Percentiles rank a stretch among this genome's conserved stretches.
phyloP scores from a whole-genome alignment of 1,284 basidiomycete genomes.

The Trichosporon inkin region DNA sequence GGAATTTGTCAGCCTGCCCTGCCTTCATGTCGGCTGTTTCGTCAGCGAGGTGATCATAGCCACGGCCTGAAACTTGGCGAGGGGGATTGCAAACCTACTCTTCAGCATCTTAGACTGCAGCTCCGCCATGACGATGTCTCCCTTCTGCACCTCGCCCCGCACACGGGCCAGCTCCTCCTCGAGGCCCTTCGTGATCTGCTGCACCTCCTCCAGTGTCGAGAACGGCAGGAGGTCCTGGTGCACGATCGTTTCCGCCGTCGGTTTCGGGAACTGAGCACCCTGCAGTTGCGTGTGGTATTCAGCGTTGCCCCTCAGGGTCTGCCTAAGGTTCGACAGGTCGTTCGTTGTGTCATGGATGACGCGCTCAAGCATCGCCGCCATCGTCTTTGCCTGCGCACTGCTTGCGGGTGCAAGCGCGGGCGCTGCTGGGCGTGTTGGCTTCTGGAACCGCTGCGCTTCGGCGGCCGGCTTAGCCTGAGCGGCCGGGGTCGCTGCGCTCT shows the following conservation, averaged over 20 bases:
- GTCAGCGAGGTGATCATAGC: constrained; percentile 13
- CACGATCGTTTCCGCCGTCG: constrained; percentile 22
- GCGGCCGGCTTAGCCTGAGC: constrained; percentile 22
- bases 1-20: constrained; percentile 52
- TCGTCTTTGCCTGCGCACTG: constrained; percentile 22
- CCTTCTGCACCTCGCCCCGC: constrained; percentile 25
- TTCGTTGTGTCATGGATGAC: constrained; percentile 48
- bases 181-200: constrained; percentile 28
- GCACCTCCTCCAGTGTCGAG: constrained; percentile 34
- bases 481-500: constrained; percentile 17
- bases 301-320: constrained; percentile 33
- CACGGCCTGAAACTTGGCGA: neutral
- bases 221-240: constrained; percentile 38
- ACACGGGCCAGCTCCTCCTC: constrained; percentile 33
- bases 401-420: constrained; percentile 12
- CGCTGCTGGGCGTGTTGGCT: neutral
- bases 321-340: constrained; percentile 41
- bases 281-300: constrained; percentile 33
- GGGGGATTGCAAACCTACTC: constrained; percentile 41
- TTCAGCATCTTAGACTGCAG: constrained; percentile 52
- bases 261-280: constrained; percentile 18
- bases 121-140: constrained; percentile 46
- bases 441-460: neutral
- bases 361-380: constrained; percentile 37
- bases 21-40: constrained; percentile 50